Base-by-base conservation (phyloP, 2,329 filamentous ascomycete species). In the Sphaerulina musiva region DNA sequence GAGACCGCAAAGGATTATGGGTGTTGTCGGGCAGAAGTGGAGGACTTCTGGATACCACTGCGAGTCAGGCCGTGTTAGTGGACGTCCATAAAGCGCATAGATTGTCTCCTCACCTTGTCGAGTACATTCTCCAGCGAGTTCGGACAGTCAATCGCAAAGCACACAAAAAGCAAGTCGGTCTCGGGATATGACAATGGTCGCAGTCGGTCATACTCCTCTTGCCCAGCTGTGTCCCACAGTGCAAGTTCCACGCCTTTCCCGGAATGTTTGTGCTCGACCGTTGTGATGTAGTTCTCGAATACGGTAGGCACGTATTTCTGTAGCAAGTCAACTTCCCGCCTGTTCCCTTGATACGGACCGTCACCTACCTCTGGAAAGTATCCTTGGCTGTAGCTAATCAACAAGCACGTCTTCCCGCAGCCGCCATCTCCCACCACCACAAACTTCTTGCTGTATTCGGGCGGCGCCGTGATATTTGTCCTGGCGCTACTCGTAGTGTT, bases 231-330 rank as follows among this genome's bases (percentile, higher is more conserved):
- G 74, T 98, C 93, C 93, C 93, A 98, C 49, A 98, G 81, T 40
- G 93, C 93, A 58, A 98, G 82, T 76, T 98, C 93, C 63, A 98
- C 90, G 54, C 86, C 91, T 80, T 96, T 97, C 68, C 92, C 91
- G 10, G 86, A 88, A 43, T 84, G 82, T 61, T 84, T 83, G 74
- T 98, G 93, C 56, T 85, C 87, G 54, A 92, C 95, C 72, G 95
- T 92, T 51, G 93, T 96, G 75, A 98, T 97, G 81, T 98, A 98
- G 78, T 98, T 98, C 70, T 98, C 93, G 72, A 98, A 98, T 49
- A 98, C 93, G 2, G 93, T 98, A 3, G 93, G 93, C 40, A 98
- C 93, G 68, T 98, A 98, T 97, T 96, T 97, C 93, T 98, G 67
- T 39, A 5, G 42, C 6, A 23, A 7, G 47, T 40, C 41, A 51